Conservation (phyloP, 495 filamentous ascomycete species). For the Lindgomyces ingoldianus region DNA sequence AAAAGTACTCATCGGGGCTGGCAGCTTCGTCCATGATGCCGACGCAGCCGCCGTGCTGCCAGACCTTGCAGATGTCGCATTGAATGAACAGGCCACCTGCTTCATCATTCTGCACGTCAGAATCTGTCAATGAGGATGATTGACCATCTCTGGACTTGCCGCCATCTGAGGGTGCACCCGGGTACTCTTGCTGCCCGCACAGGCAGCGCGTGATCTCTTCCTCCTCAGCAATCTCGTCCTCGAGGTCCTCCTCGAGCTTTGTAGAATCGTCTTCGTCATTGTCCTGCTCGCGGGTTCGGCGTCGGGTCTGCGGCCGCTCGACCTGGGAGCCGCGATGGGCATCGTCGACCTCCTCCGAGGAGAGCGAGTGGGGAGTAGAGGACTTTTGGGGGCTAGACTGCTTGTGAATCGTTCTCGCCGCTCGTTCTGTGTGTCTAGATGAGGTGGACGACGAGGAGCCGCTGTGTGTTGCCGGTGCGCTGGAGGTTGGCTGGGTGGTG, state of each 20-base stretch:
- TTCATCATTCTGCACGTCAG: slow-evolving; percentile 76
- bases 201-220: slow-evolving; percentile 94
- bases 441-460: slow-evolving; percentile 77
- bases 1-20: slow-evolving; percentile 96
- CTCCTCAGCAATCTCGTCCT: slow-evolving; percentile 68
- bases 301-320: slow-evolving; percentile 70
- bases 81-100: slow-evolving; percentile 94
- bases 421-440: slow-evolving; percentile 66
- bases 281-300: slow-evolving; percentile 67
- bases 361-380: slow-evolving; percentile 66
- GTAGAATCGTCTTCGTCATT: slow-evolving; percentile 59
- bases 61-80: slow-evolving; percentile 96
- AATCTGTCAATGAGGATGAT: slow-evolving; percentile 30
- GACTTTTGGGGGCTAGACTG: slow-evolving; percentile 71
- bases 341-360: slow-evolving; percentile 80
- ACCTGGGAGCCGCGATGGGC: slow-evolving; percentile 55
- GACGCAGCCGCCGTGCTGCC: slow-evolving; percentile 98
- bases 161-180: slow-evolving; percentile 74
- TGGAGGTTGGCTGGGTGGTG: slow-evolving; percentile 69
- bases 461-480: slow-evolving; percentile 62
- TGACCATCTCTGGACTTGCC: slow-evolving; percentile 38
- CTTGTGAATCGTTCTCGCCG: slow-evolving; percentile 70
- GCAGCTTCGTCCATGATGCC: slow-evolving; percentile 91
- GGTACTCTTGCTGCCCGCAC: slow-evolving; percentile 92
- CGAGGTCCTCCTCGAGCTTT: slow-evolving; percentile 55